Base-by-base conservation (phyloP, 2,329 filamentous ascomycete species). In the Plectosphaerella sp. region DNA sequence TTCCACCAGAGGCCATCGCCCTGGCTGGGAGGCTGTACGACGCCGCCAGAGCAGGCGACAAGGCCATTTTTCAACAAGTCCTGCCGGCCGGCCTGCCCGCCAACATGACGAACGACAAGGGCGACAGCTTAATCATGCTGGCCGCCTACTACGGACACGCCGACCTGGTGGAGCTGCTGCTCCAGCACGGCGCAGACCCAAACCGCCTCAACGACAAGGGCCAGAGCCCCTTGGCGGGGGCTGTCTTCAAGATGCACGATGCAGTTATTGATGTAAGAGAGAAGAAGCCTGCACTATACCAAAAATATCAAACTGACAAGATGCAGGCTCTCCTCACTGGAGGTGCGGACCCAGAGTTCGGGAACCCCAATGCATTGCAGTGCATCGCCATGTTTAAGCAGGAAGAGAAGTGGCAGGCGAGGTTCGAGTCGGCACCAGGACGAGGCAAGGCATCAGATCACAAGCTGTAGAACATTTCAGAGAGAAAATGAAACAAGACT, bases 61-160 rank as follows among this genome's bases (percentile, higher is more conserved):
- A 78, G 3, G 63, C 77, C 5, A 66, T 82, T 12, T 80, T 91
- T n/a, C 64, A 76, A 42, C 78, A 85, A 65, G 87, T 87, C 47
- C 66, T 91, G 37, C 73, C 76, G 2, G 82, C 81, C 2, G 86
- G 87, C 1, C 71, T 90, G 24, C 86, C 86, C 1, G 72, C 80
- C 2, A 89, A 89, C 60, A 73, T 90, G 66, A 88, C 85, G 20
- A 89, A 90, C 60, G 79, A 86, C 48, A 86, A 87, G 57, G 87
- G 87, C 47, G 86, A 91, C 64, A 88, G 80, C n/a, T 67, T 90
- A 54, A 72, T 90, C 54, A 91, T 91, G 87, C 77, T 91, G 1
- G 82, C 86, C 0, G 78, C 85, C 0, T 90, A 90, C 60, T 79
- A 89, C 58, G 86, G 86, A 11, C 83, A 89, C 51, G 73, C 77